A percentile compares a stretch with the other conserved stretches of the same genome.
These are phyloP conservation scores for Trypanosoma congolense DNA, from an alignment of 208 protist species.

Conservation along the genomic window DNA sequence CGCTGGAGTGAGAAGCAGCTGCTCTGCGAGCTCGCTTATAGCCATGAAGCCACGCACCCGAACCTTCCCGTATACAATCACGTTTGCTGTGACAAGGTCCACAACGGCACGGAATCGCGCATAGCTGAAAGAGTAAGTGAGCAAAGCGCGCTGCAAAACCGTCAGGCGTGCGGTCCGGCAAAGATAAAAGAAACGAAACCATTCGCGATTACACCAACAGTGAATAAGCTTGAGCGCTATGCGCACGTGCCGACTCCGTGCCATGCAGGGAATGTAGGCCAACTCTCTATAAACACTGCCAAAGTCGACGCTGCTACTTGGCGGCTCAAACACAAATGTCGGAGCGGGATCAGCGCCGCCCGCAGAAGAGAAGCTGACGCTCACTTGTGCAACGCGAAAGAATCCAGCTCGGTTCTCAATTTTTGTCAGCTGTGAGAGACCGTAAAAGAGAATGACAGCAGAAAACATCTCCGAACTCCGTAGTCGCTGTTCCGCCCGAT, in stretches of 20 bases:
- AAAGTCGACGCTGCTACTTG: constrained; percentile 64
- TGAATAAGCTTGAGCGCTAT: constrained; percentile 56
- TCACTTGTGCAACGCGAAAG: constrained; percentile 30
- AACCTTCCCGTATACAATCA: constrained; percentile 48
- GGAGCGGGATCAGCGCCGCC: constrained; percentile 22
- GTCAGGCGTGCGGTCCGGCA: constrained; percentile 44
- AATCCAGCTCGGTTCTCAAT: constrained; percentile 73
- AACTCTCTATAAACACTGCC: constrained; percentile 69
- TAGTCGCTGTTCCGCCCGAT: constrained; percentile 57
- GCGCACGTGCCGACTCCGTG: constrained; percentile 50
- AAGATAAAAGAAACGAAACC: constrained; percentile 70
- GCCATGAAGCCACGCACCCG: constrained; percentile 40
- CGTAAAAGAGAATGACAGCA: constrained; percentile 71
- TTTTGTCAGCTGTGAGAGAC: constrained; percentile 71
- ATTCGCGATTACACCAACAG: constrained; percentile 57
- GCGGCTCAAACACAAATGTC: constrained; percentile 31
- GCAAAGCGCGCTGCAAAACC: constrained; percentile 58
- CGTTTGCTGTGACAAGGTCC: constrained; percentile 71
- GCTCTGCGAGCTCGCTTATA: constrained; percentile 37
- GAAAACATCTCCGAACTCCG: constrained; percentile 75
- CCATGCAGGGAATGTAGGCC: constrained; percentile 56
- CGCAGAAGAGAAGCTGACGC: constrained; percentile 8
- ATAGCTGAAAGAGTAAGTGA: constrained; percentile 85
- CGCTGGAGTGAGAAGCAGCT: constrained; percentile 41
- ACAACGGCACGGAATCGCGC: constrained; percentile 72